Percentiles rank a stretch among this genome's conserved stretches.
These are phyloP conservation scores for Beverwykella pulmonaria DNA, from an alignment of 495 filamentous ascomycete genomes.

Conservation along the genomic window DNA sequence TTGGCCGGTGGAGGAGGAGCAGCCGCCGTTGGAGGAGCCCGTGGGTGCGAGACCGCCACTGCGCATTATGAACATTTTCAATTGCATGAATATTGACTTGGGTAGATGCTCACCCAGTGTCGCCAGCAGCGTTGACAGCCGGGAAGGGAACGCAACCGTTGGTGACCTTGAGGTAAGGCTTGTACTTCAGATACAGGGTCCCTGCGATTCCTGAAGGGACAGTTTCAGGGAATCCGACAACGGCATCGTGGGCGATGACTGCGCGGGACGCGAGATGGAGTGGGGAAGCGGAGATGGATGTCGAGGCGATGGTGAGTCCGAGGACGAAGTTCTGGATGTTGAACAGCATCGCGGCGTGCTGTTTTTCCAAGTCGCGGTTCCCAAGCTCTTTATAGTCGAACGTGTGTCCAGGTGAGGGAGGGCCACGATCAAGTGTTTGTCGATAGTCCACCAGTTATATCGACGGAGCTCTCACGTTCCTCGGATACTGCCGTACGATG, in stretches of 20 bases:
- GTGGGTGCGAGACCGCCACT: constrained; percentile 48
- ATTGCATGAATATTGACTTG: too few species aligned
- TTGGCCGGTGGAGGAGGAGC: constrained; percentile 53
- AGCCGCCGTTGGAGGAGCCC: constrained; percentile 48
- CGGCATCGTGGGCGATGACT: constrained; percentile 48
- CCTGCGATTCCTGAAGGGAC: constrained; percentile 51
- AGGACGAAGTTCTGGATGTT: constrained; percentile 5
- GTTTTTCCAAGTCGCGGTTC: not conserved
- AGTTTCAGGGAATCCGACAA: constrained; percentile 54
- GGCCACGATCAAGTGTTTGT: not conserved
- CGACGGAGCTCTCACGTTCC: not conserved
- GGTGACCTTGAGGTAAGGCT: constrained; percentile 55
- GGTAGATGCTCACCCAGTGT: constrained; percentile 50
- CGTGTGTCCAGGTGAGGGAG: not conserved
- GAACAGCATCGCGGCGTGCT: not conserved
- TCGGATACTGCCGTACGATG: not conserved
- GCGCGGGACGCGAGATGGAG: constrained; percentile 38
- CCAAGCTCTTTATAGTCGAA: constrained; percentile 5
- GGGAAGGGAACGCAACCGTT: constrained; percentile 61
- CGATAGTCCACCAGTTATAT: not conserved
- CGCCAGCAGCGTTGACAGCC: constrained; percentile 53
- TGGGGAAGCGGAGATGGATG: constrained; percentile 11
- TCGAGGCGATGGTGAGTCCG: constrained; percentile 1
- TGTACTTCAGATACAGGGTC: constrained; percentile 52
- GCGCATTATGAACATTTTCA: too few species aligned